Conservation (phyloP, 192 early-diverging fungal species). For the Coemansia sp. region DNA sequence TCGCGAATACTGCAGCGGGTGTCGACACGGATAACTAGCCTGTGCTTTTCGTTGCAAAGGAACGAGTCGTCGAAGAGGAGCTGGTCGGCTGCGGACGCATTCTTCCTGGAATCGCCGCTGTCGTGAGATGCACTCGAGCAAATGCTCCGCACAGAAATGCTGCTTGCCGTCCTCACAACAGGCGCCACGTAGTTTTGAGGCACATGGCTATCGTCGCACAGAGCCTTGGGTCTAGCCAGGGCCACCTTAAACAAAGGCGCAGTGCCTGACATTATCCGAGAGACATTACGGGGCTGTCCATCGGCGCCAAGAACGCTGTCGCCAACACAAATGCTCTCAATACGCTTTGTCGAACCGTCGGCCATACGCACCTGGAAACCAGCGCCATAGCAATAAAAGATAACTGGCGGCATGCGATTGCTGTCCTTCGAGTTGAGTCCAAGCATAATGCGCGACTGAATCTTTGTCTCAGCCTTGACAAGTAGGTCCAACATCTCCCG, state of each 20-base stretch:
- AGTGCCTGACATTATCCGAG: slow-evolving; percentile 28
- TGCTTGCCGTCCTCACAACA: slow-evolving; percentile 42
- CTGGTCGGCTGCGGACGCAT: slow-evolving; percentile 13
- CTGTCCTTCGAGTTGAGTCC: slow-evolving; percentile 99
- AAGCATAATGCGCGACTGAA: slow-evolving; percentile 98
- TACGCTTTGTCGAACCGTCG: slow-evolving; percentile 35
- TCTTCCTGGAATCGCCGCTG: not conserved
- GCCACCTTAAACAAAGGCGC: slow-evolving; percentile 43
- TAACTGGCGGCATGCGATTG: slow-evolving; percentile 92
- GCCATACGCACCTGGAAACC: slow-evolving; percentile 54
- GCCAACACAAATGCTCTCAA: slow-evolving; percentile 34
- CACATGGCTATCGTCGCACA: slow-evolving; percentile 14
- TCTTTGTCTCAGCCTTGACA: slow-evolving; percentile 98
- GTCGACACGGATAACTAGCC: slow-evolving; percentile 34
- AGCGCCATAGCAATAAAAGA: slow-evolving; percentile 68
- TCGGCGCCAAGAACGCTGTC: slow-evolving; percentile 47
- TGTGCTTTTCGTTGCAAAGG: slow-evolving; percentile 45
- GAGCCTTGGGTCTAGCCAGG: slow-evolving; percentile 12
- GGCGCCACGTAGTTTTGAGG: slow-evolving; percentile 25
- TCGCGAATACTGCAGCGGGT: slow-evolving; percentile 16
- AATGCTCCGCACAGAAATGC: slow-evolving; percentile 52
- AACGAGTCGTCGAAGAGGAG: slow-evolving; percentile 45
- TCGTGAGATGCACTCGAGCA: slow-evolving; percentile 25
- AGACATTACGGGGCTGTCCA: slow-evolving; percentile 37
- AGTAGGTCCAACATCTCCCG: slow-evolving; percentile 94